Percentiles rank a stretch among this genome's conserved stretches.
Evolutionary conservation across 139 green algal genomes (phyloP).

Genomic region (Chlorella sp.): DNA sequence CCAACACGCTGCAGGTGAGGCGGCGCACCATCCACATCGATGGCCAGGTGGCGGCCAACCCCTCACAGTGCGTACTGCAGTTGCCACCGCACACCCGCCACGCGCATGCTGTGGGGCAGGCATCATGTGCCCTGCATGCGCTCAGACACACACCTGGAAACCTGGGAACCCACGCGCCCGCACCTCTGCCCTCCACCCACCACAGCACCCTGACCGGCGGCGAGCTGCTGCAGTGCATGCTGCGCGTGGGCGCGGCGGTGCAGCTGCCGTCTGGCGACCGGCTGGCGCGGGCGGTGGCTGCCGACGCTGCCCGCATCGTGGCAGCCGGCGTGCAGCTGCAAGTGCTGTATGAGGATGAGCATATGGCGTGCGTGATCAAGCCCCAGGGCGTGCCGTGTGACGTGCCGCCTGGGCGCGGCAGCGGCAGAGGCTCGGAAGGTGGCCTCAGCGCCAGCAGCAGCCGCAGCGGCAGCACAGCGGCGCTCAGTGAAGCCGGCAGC

Average conservation of each 20-base stretch:
- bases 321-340: background rate
- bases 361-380: slow-evolving; percentile 57
- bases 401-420: background rate
- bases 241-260: background rate
- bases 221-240: slow-evolving; percentile 14
- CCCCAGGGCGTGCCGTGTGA: slow-evolving; percentile 15
- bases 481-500: background rate
- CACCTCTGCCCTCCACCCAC: background rate
- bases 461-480: background rate
- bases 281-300: background rate
- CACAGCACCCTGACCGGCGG: background rate
- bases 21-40: slow-evolving; percentile 36
- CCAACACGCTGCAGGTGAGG: background rate
- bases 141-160: background rate
- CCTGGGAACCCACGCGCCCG: too few species aligned
- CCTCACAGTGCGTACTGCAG: background rate
- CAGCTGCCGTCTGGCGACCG: background rate
- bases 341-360: slow-evolving; percentile 55
- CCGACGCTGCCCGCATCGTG: too few species aligned
- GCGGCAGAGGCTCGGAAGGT: background rate
- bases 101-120: background rate
- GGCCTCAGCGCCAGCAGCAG: background rate
- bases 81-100: background rate
- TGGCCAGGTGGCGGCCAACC: slow-evolving; percentile 1
- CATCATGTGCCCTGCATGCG: background rate